Percentiles rank a stretch among this genome's conserved stretches.
phyloP scores from a whole-genome alignment of 768 basidiomycete species.

The Paxillus involutus region DNA sequence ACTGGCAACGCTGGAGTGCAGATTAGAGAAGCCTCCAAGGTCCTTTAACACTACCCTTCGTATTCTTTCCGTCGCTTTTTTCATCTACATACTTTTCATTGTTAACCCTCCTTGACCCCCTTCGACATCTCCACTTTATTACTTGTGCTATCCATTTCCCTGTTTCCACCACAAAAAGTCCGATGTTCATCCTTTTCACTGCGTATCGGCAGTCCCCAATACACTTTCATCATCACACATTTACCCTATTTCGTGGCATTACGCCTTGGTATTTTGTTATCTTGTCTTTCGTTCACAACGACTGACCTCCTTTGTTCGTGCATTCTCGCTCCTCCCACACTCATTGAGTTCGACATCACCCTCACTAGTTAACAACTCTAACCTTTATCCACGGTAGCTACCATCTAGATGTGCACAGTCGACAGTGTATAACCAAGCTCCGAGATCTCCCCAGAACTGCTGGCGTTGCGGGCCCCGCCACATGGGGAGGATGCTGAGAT shows the following conservation, averaged over 20 bases:
- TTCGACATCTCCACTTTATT: not conserved
- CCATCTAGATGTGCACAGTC: constrained; percentile 19
- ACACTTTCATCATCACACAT: not conserved
- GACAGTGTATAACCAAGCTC: constrained; percentile 36
- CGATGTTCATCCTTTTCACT: not conserved
- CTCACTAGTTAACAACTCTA: not conserved
- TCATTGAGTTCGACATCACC: not conserved
- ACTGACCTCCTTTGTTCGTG: not conserved
- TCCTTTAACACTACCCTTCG: not conserved
- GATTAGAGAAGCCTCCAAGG: constrained; percentile 11
- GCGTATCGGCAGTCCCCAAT: no score
- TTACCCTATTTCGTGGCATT: constrained; percentile 3
- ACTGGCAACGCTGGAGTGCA: constrained; percentile 19
- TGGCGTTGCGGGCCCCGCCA: constrained; percentile 38
- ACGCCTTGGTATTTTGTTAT: constrained; percentile 10
- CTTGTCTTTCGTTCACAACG: constrained; percentile 4
- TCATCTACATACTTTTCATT: constrained; percentile 12
- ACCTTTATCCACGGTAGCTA: not conserved
- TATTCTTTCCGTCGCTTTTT: not conserved
- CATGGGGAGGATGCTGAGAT: constrained; percentile 40
- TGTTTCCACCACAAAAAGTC: not conserved
- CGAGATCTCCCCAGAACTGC: constrained; percentile 40
- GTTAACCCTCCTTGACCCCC: not conserved
- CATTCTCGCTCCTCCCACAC: not conserved
- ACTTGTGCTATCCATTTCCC: not conserved